These are phyloP conservation scores for Leptographium radiaticola DNA, from an alignment of 2,329 filamentous ascomycete genomes.

Conservation along the genomic window DNA sequence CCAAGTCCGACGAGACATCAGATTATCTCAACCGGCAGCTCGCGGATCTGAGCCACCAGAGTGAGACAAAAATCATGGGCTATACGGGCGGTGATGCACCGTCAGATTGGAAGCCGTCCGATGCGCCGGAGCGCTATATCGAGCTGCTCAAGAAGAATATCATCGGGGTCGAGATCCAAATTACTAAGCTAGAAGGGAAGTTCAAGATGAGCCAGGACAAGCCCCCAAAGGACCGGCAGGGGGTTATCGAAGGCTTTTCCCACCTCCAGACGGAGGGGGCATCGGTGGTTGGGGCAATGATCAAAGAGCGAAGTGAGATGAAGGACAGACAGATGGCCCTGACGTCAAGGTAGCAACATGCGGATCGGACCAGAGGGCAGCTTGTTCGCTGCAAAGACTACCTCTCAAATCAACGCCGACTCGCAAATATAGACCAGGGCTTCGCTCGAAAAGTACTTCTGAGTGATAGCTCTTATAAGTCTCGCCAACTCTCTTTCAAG, in stretches of 20 bases:
- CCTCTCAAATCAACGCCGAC: too few species aligned
- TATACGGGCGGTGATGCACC: constrained; percentile 26
- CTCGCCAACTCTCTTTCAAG: too few species aligned
- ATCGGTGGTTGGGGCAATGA: background rate
- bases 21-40: constrained; percentile 39
- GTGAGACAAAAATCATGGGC: constrained; percentile 43
- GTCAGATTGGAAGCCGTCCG: constrained; percentile 39
- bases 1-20: constrained; percentile 22
- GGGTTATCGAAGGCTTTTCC: constrained; percentile 44
- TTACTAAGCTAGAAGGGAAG: constrained; percentile 44
- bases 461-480: too few species aligned
- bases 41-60: constrained; percentile 31
- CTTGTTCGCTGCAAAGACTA: too few species aligned
- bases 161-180: constrained; percentile 45
- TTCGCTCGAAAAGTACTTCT: too few species aligned
- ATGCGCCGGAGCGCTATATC: constrained; percentile 44
- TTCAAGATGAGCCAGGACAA: constrained; percentile 57
- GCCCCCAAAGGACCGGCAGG: constrained; percentile 35
- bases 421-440: too few species aligned
- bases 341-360: too few species aligned
- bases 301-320: background rate
- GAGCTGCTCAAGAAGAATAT: constrained; percentile 44
- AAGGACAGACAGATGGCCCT: background rate
- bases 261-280: constrained; percentile 18
- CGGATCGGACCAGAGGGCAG: too few species aligned